Base-by-base conservation (phyloP, 768 basidiomycete species). In the Hygrocybe punicea region DNA sequence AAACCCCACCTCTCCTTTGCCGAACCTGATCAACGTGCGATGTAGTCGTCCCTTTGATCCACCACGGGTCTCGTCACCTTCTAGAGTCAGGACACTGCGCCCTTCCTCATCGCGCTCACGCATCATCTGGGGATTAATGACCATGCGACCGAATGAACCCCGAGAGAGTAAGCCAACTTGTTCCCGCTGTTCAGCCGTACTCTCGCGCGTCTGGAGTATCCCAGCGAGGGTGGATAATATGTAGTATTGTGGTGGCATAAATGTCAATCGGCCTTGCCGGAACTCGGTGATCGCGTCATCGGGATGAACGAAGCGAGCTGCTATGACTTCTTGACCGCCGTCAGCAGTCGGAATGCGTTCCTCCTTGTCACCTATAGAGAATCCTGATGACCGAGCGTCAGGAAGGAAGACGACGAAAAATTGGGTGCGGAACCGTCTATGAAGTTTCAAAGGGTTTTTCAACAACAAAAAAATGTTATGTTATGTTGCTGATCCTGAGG, bases 171-270 rank as follows among this genome's bases (percentile, higher is more conserved):
- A 60, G 48, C 72, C 66, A 9, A 86, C 74, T 56, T 70, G 72
- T 33, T 69, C 73, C 39, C 79, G 73, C 62, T 87, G 83, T 14
- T 72, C 74, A 1, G 62, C 37, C 2, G 80, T 82, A 57, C 71
- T 80, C 50, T 58, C 52, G 6, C 67, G 56, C 40, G 79, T 80
- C 2, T 67, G 56, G 21, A 89, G 71, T 34, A 88, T 73, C 33
- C 74, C 75, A 4, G 82, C 75, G 36, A 90, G 75, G 3, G 85
- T 88, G 9, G 76, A 72, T 24, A 89, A 69, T 51, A 90, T 78
- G 66, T 90, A 90, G 64, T 78, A 86, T 65, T 90, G 88, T 11
- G 88, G 88, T 16, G 87, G 87, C 84, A 88, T 84, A 45, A 89
- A 75, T 3, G 74, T 74, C 57, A 89, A 83, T 56, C 76, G 74